These are phyloP conservation scores for Yamadazyma diospyri DNA, from an alignment of 1,139 yeast genomes.

Conservation along the genomic window DNA sequence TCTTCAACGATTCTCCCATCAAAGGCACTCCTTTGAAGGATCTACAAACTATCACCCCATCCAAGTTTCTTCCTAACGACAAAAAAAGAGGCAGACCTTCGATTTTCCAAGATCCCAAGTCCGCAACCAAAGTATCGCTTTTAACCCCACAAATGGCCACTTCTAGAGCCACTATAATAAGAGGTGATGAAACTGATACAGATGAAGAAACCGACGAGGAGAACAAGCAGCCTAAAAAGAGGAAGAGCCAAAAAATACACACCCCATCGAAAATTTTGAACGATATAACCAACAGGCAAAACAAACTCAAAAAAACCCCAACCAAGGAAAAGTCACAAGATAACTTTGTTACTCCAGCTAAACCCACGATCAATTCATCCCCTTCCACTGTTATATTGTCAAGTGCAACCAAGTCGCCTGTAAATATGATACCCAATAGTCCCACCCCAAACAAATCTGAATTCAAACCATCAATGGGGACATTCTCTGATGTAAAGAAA, in stretches of 20 bases:
- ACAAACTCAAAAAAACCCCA: slow-evolving; percentile 12
- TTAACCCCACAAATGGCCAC: background rate
- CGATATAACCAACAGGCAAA: slow-evolving; percentile 23
- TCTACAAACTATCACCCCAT: slow-evolving; percentile 42
- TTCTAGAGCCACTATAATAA: background rate
- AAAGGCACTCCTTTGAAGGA: slow-evolving; percentile 31
- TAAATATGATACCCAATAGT: slow-evolving; percentile 25
- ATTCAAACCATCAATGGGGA: slow-evolving; percentile 41
- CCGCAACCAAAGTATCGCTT: slow-evolving; percentile 30
- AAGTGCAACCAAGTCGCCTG: slow-evolving; percentile 16
- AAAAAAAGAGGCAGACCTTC: slow-evolving; percentile 13
- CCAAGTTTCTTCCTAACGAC: slow-evolving; percentile 32
- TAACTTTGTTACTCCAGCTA: slow-evolving; percentile 24
- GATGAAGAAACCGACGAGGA: slow-evolving; percentile 11
- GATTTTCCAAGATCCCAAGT: slow-evolving; percentile 21
- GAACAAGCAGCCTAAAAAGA: slow-evolving; percentile 6
- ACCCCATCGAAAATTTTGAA: slow-evolving; percentile 33
- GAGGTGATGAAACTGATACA: slow-evolving; percentile 8
- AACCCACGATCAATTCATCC: slow-evolving; percentile 22
- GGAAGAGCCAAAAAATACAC: slow-evolving; percentile 16
- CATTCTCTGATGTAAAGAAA: slow-evolving; percentile 29
- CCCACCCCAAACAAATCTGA: slow-evolving; percentile 39
- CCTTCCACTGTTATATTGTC: slow-evolving; percentile 34
- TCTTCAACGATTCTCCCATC: slow-evolving; percentile 46
- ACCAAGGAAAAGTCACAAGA: slow-evolving; percentile 3